A percentile compares a stretch with the other conserved stretches of the same genome.
These are phyloP conservation scores for Hypoxylon cercidicola DNA, from an alignment of 495 filamentous ascomycete species.

Conservation along the genomic window DNA sequence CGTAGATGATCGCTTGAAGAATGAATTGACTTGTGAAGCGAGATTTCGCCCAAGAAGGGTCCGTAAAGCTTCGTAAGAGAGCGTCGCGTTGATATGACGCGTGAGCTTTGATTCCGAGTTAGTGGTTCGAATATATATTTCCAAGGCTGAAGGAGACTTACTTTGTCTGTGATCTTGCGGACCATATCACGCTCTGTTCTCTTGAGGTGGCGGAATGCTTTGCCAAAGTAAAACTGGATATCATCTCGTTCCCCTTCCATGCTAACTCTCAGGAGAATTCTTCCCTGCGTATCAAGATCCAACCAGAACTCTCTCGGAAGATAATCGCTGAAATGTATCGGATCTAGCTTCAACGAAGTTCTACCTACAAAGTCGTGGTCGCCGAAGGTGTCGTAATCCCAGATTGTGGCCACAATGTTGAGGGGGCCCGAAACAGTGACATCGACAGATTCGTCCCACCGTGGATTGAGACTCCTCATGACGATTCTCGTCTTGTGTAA, in stretches of 20 bases:
- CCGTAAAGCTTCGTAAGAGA: conserved; percentile 83
- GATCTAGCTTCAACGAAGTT: conserved; percentile 94
- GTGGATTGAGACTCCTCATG: conserved; percentile 89
- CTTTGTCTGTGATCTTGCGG: conserved; percentile 96
- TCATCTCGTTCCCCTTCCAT: conserved; percentile 99
- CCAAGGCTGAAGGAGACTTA: conserved; percentile 50
- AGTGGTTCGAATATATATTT: conserved; percentile 17
- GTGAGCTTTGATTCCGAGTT: conserved; percentile 71
- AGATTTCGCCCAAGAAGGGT: conserved; percentile 79
- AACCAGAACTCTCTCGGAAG: conserved; percentile 96
- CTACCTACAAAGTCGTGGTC: conserved; percentile 98
- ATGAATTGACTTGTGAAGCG: conserved; percentile 82
- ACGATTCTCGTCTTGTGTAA: conserved; percentile 94
- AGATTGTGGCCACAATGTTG: conserved; percentile 95
- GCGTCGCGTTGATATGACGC: conserved; percentile 88
- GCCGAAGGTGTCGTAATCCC: conserved; percentile 98
- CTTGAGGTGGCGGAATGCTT: conserved; percentile 94
- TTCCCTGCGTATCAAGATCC: conserved; percentile 94
- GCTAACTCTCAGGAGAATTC: conserved; percentile 87
- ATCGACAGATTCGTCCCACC: conserved; percentile 97
- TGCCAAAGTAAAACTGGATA: conserved; percentile 98
- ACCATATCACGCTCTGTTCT: conserved; percentile 98
- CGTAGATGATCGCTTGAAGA: conserved; percentile 67
- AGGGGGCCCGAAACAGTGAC: conserved; percentile 91
- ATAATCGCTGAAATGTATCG: conserved; percentile 94